phyloP scores from a whole-genome alignment of 1,284 basidiomycete genomes.

The Pseudomicrostroma phylloplanum region DNA sequence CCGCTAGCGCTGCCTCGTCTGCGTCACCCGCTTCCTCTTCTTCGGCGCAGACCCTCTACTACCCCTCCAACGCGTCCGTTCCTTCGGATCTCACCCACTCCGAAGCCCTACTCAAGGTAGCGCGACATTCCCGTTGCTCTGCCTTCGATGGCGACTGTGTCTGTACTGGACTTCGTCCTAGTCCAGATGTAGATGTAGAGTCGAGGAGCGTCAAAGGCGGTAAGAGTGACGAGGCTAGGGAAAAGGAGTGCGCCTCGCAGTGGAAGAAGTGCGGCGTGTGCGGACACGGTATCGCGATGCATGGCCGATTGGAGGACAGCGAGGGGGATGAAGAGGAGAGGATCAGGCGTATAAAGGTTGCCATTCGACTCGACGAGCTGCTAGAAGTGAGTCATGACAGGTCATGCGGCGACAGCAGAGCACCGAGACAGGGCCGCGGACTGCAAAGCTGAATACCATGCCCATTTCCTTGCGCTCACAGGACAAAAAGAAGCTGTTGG shows the following conservation, averaged over 20 bases:
- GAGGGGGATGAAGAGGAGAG: constrained; percentile 49
- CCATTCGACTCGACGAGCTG: constrained; percentile 74
- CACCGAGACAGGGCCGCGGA: too few species aligned
- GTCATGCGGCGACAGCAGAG: background rate
- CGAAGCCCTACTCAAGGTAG: constrained; percentile 16
- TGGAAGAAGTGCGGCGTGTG: constrained; percentile 54
- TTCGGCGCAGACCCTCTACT: background rate
- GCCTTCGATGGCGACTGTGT: constrained; percentile 12
- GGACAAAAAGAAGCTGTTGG: constrained; percentile 68
- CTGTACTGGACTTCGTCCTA: constrained; percentile 5
- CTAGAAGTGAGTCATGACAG: constrained; percentile 61
- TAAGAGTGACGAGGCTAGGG: background rate
- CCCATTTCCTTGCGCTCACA: constrained; percentile 44
- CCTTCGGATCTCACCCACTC: background rate
- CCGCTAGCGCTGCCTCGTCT: constrained; percentile 2
- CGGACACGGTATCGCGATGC: constrained; percentile 64
- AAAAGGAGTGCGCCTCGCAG: background rate
- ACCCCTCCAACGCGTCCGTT: background rate
- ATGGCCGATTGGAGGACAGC: constrained; percentile 57
- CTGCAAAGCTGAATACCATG: too few species aligned
- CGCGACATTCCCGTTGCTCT: constrained; percentile 15
- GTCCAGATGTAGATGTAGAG: too few species aligned
- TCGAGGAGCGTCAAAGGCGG: background rate
- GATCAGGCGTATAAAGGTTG: constrained; percentile 65
- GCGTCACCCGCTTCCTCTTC: constrained; percentile 5